These are phyloP conservation scores for Lenzites betulinus DNA, from an alignment of 768 basidiomycete species.

Conservation along the genomic window DNA sequence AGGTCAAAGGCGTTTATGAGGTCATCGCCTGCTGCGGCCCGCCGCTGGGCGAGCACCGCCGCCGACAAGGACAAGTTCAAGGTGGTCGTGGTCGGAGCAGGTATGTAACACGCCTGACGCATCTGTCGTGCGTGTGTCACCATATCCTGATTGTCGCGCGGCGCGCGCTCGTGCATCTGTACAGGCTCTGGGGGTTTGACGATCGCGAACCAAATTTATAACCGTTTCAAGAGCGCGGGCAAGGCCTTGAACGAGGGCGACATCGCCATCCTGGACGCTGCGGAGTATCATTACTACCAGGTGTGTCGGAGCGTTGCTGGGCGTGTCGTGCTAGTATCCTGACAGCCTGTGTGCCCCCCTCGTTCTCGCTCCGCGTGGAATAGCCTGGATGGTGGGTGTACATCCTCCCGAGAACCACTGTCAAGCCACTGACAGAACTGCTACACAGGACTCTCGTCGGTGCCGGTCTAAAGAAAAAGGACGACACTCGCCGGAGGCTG, in stretches of 20 bases:
- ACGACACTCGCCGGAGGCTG: conserved; percentile 66
- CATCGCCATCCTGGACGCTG: conserved; percentile 82
- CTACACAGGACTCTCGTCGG: conserved; percentile 83
- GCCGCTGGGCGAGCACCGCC: conserved; percentile 40
- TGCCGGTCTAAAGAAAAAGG: conserved; percentile 76
- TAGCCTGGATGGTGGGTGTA: conserved; percentile 84
- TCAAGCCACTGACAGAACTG: neutral
- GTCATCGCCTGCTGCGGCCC: conserved; percentile 13
- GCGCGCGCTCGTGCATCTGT: neutral
- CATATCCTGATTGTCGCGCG: conserved; percentile 1
- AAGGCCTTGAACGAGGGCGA: conserved; percentile 71
- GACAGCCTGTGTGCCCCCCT: neutral
- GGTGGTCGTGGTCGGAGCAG: conserved; percentile 86
- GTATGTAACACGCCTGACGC: conserved; percentile 39
- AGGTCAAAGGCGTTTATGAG: conserved; percentile 22
- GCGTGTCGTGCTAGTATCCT: neutral
- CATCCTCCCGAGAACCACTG: neutral
- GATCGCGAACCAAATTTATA: conserved; percentile 85
- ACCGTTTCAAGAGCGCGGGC: conserved; percentile 72
- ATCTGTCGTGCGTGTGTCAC: conserved; percentile 5
- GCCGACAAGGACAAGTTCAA: conserved; percentile 63
- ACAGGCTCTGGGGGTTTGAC: conserved; percentile 80
- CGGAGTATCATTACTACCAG: conserved; percentile 85
- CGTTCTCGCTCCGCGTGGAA: conserved; percentile 17
- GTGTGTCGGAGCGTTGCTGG: conserved; percentile 37